Percentiles rank a stretch among this genome's conserved stretches.
These are phyloP conservation scores for Fusarium illudens DNA, from an alignment of 2,329 filamentous ascomycete species.

Conservation along the genomic window DNA sequence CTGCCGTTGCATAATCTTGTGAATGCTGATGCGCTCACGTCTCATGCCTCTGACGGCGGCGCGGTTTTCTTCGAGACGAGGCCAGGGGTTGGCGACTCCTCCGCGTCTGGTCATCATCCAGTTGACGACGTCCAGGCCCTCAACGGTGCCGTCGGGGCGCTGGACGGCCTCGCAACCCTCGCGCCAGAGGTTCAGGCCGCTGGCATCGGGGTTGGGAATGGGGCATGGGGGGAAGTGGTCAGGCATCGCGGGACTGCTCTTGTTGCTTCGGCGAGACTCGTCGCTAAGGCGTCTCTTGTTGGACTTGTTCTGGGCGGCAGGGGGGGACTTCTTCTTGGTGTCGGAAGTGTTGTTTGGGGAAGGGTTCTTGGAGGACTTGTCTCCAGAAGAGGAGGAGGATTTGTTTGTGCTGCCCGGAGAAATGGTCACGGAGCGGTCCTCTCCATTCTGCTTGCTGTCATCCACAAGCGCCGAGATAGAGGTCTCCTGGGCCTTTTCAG, in stretches of 20 bases:
- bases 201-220: slow-evolving; percentile 4
- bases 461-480: background rate
- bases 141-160: slow-evolving; percentile 23
- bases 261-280: slow-evolving; percentile 1
- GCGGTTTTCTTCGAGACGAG: slow-evolving; percentile 27
- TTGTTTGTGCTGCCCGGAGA: background rate
- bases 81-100: slow-evolving; percentile 27
- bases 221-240: slow-evolving; percentile 25
- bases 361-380: background rate
- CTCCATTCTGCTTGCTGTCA: background rate
- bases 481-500: background rate
- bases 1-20: slow-evolving; percentile 19
- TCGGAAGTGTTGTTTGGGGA: background rate
- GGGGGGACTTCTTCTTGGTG: background rate
- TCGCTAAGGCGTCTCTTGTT: slow-evolving; percentile 13
- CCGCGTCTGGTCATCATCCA: slow-evolving; percentile 36
- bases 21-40: slow-evolving; percentile 26
- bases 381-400: background rate
- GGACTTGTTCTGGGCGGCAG: background rate
- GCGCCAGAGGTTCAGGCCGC: slow-evolving; percentile 27
- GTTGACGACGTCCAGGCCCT: slow-evolving; percentile 29
- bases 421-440: background rate
- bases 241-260: slow-evolving; percentile 5
- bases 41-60: slow-evolving; percentile 30
- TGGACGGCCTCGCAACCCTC: slow-evolving; percentile 25